phyloP scores from a whole-genome alignment of 768 basidiomycete species.

The Lactarius sp. region DNA sequence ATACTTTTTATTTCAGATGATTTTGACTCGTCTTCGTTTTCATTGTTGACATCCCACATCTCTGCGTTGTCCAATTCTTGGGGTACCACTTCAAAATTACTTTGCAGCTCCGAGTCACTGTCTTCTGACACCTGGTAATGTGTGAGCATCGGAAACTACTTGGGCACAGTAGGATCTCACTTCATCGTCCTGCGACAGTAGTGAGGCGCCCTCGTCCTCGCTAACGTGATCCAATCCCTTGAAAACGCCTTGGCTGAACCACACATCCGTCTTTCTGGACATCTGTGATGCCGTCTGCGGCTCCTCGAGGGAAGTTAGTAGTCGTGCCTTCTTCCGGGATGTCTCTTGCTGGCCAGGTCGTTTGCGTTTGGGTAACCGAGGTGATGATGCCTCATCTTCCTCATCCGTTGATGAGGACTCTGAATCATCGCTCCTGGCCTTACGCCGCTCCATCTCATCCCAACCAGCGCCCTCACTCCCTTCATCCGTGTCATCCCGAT shows the following conservation, averaged over 20 bases:
- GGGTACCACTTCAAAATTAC: constrained; percentile 76
- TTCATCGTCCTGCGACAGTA: constrained; percentile 4
- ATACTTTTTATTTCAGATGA: constrained; percentile 63
- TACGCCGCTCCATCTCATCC: constrained; percentile 58
- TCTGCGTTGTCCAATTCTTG: constrained; percentile 49
- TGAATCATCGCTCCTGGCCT: constrained; percentile 41
- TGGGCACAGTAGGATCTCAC: constrained; percentile 13
- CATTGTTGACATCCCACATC: constrained; percentile 79
- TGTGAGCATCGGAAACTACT: not conserved
- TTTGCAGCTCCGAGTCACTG: constrained; percentile 38
- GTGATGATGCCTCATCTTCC: constrained; percentile 31
- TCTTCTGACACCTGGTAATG: constrained; percentile 6
- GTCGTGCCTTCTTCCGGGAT: constrained; percentile 47
- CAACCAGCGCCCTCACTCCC: constrained; percentile 54
- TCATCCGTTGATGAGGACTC: constrained; percentile 48
- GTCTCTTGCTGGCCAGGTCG: constrained; percentile 31
- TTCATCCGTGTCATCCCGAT: constrained; percentile 36
- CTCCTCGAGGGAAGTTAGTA: constrained; percentile 46
- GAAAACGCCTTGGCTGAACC: constrained; percentile 96
- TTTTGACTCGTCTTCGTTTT: constrained; percentile 66
- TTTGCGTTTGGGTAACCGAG: constrained; percentile 39
- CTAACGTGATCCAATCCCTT: constrained; percentile 49
- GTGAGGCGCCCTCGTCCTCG: constrained; percentile 27
- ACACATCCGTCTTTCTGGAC: constrained; percentile 69
- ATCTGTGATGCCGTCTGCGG: constrained; percentile 33